Evolutionary conservation across 345 rosid genomes (phyloP).

Genomic region (Viola odorata): DNA sequence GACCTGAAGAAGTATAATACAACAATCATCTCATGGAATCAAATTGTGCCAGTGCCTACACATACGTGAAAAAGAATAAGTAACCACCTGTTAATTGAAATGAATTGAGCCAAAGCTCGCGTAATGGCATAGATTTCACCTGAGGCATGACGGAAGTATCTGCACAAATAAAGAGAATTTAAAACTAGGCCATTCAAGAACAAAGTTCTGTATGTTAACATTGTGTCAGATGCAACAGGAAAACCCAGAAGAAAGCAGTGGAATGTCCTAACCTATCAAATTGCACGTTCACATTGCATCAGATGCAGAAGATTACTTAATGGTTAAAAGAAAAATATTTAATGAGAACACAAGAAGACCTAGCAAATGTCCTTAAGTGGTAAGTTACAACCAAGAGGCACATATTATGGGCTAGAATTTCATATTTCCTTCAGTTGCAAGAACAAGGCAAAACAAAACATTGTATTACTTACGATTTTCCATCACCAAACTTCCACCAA

Average conservation of each 20-base stretch:
- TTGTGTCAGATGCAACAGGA: too few relatives aligned
- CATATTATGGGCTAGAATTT: too few relatives aligned
- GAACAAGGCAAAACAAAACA: neutral
- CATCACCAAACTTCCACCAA: constrained; percentile 96
- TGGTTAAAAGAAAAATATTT: too few relatives aligned
- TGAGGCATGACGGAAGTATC: constrained; percentile 75
- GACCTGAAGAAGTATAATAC: constrained; percentile 32
- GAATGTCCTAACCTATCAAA: too few relatives aligned
- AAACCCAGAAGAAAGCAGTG: too few relatives aligned
- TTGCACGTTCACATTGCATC: too few relatives aligned
- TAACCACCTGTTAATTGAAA: constrained; percentile 56
- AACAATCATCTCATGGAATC: neutral
- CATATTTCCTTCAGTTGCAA: too few relatives aligned
- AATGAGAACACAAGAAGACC: too few relatives aligned
- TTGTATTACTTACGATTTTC: constrained; percentile 51
- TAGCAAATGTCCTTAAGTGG: too few relatives aligned
- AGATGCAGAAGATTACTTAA: too few relatives aligned
- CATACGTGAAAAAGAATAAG: constrained; percentile 11
- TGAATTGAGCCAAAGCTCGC: constrained; percentile 56
- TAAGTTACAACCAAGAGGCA: too few relatives aligned
- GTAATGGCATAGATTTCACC: constrained; percentile 75
- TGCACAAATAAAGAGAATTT: constrained; percentile 24
- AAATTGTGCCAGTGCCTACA: neutral
- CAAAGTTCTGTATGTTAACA: neutral
- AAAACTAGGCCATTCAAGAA: neutral